Base-by-base conservation (phyloP, 495 filamentous ascomycete species). In the Pseudomonodictys pantanalensis region DNA sequence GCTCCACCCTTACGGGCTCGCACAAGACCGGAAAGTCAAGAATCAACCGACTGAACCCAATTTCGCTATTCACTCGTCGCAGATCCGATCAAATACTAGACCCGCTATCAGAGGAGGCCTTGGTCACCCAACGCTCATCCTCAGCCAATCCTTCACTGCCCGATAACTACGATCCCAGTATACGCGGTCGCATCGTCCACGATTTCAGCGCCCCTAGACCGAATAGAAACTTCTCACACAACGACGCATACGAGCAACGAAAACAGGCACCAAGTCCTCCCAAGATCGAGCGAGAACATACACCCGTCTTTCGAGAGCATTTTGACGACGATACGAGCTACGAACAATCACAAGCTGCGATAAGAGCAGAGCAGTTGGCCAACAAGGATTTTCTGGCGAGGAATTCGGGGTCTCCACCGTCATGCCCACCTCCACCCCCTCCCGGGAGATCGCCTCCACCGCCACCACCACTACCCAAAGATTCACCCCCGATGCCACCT, bases 191-290 rank as follows among this genome's bases (percentile, higher is more conserved):
- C 9, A 81, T 85, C 29, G 83, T 97, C 7, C 91, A 97, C 72
- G 91, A 97, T 70, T 97, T 97, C 62, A 92, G 88, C 64, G 89
- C 86, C 0, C 91, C 91, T 9, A 77, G 90, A 32, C 79, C 82
- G n/a, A 82, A 79, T 47, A 76, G 82, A 43, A 76, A 79, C 55
- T 58, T 81, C 25, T 81, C 78, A 11, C 68, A 74, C 64, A 55
- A 73, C 70, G 55, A 76, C 57, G 45, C 64, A 54, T 70, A 69
- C 30, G 52, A 54, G 1, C 29, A 28, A 11, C 25, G 35, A 10
- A 49, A 22, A 18, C 20, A 39, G 1, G 43, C 26, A 28, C 44
- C 55, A 71, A 78, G 62, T 68, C 73, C 61, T 39, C 58, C 10
- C 76, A 64, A 65, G 38, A 35, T 60, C 28, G 56, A 67, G 5